These are phyloP conservation scores for Teratosphaeria nubilosa DNA, from an alignment of 2,329 filamentous ascomycete genomes.

Conservation along the genomic window DNA sequence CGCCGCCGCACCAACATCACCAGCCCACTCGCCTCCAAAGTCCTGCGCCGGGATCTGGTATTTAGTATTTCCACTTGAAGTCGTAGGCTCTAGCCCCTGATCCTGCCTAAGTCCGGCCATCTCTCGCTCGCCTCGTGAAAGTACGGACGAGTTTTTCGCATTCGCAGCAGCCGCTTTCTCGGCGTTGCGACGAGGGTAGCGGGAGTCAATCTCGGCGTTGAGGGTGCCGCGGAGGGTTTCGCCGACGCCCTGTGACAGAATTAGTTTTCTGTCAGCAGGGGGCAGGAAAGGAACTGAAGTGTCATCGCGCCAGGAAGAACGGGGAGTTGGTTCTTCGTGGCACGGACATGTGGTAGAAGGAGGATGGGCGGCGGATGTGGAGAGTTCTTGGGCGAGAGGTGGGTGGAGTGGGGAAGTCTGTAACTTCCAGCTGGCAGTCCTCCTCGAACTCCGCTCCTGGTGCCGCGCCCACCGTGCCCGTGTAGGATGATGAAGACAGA, in stretches of 20 bases:
- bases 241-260: slow-evolving; percentile 20
- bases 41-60: neutral
- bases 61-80: neutral
- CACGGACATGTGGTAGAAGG: neutral
- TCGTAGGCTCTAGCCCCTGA: neutral
- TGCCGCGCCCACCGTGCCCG: neutral
- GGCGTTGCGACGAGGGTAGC: slow-evolving; percentile 18
- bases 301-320: neutral
- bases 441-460: neutral
- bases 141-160: slow-evolving; percentile 18
- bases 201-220: slow-evolving; percentile 22
- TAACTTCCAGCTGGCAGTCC: neutral
- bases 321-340: neutral
- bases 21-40: neutral
- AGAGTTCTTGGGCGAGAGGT: neutral
- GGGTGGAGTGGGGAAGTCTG: neutral
- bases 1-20: neutral
- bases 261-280: neutral
- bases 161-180: slow-evolving; percentile 18
- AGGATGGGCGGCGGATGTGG: neutral
- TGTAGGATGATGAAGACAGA: neutral
- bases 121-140: slow-evolving; percentile 18
- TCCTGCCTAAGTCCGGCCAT: slow-evolving; percentile 9
- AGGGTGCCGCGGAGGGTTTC: slow-evolving; percentile 24
- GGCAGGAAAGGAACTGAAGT: neutral